phyloP scores from a whole-genome alignment of 441 rosid species.

The Manihot esculenta region DNA sequence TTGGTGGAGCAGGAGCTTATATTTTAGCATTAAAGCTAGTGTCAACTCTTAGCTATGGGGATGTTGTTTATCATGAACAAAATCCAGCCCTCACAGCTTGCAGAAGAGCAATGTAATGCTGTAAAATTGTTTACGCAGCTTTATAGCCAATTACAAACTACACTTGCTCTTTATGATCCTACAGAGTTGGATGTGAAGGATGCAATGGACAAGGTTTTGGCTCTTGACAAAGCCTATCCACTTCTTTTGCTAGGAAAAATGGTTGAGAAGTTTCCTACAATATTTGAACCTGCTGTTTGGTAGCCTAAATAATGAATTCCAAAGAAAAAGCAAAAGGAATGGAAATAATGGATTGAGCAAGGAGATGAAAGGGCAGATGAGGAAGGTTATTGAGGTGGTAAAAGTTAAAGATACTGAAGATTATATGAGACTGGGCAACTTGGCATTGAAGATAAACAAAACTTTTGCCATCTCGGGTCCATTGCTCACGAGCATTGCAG shows the following conservation, averaged over 20 bases:
- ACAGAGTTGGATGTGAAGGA: slow-evolving; percentile 42
- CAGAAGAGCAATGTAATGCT: slow-evolving; percentile 74
- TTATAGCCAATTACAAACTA: slow-evolving; percentile 29
- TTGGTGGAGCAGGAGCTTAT: slow-evolving; percentile 22
- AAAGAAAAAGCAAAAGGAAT: not conserved
- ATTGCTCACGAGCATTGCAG: slow-evolving; percentile 56
- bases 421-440: slow-evolving; percentile 51
- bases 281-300: slow-evolving; percentile 60
- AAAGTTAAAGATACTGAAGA: slow-evolving; percentile 58
- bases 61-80: slow-evolving; percentile 57
- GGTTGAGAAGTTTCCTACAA: slow-evolving; percentile 58
- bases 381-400: slow-evolving; percentile 39
- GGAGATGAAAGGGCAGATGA: slow-evolving; percentile 55
- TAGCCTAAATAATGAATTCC: slow-evolving; percentile 37
- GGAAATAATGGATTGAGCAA: slow-evolving; percentile 47
- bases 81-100: slow-evolving; percentile 78
- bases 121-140: slow-evolving; percentile 53
- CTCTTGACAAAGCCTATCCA: slow-evolving; percentile 66
- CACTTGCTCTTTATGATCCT: slow-evolving; percentile 25
- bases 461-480: slow-evolving; percentile 60
- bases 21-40: slow-evolving; percentile 41
- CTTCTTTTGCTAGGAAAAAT: slow-evolving; percentile 57
- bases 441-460: slow-evolving; percentile 55
- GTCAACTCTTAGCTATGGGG: slow-evolving; percentile 50
- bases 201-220: slow-evolving; percentile 49